Conservation (phyloP, 208 protist species). For the Trypanosoma vivax region DNA sequence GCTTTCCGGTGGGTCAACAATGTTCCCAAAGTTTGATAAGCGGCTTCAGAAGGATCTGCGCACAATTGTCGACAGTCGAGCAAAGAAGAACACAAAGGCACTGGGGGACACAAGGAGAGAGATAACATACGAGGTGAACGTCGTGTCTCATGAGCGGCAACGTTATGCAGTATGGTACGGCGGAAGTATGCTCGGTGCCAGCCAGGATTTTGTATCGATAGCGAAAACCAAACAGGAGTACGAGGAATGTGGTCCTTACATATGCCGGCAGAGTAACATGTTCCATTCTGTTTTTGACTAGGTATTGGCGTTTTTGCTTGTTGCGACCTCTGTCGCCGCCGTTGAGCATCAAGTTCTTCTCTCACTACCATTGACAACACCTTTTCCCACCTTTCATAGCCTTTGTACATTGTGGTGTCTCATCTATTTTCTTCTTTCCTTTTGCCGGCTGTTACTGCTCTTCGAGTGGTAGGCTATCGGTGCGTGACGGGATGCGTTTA, state of each 20-base stretch:
- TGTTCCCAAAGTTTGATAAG: conserved; percentile 94
- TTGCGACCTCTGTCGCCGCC: too few species aligned
- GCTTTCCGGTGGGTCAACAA: conserved; percentile 96
- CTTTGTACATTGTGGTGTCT: too few species aligned
- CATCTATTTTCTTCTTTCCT: too few species aligned
- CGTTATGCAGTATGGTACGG: conserved; percentile 95
- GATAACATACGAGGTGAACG: conserved; percentile 91
- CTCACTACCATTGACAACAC: too few species aligned
- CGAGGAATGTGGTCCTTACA: conserved; percentile 95
- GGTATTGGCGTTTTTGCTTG: not conserved
- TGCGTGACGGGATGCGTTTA: too few species aligned
- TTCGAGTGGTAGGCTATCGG: too few species aligned
- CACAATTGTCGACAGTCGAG: conserved; percentile 18
- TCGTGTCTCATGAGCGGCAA: conserved; percentile 86
- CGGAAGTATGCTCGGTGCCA: conserved; percentile 91
- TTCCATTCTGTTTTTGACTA: conserved; percentile 31
- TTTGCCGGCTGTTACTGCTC: too few species aligned
- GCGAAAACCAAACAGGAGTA: conserved; percentile 95
- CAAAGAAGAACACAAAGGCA: conserved; percentile 17
- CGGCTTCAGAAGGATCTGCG: conserved; percentile 27
- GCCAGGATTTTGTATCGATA: conserved; percentile 85
- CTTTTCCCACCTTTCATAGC: too few species aligned
- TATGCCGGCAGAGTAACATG: conserved; percentile 66
- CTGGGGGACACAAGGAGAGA: conserved; percentile 14
- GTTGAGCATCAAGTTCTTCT: not conserved